Evolutionary conservation across 2,329 filamentous ascomycete species (phyloP).

Genomic region (Nigrospora sphaerica): DNA sequence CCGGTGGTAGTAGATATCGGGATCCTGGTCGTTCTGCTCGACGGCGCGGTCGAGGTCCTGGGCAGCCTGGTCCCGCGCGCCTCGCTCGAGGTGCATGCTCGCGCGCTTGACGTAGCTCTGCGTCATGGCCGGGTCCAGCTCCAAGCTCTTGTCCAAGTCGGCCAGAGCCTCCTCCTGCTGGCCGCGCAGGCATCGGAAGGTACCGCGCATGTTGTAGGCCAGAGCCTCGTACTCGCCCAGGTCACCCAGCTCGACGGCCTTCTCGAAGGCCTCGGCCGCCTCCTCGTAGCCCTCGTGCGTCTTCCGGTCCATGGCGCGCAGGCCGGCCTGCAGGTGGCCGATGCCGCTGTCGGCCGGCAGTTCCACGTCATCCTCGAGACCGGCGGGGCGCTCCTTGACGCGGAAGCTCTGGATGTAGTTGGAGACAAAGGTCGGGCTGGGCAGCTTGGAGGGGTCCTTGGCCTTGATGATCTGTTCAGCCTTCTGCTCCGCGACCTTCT

Average conservation of each 20-base stretch:
- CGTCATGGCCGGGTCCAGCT: conserved; percentile 78
- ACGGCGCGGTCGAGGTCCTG: conserved; percentile 83
- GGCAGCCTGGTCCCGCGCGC: conserved; percentile 77
- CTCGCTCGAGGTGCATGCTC: conserved; percentile 93
- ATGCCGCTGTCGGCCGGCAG: conserved; percentile 71
- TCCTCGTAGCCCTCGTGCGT: conserved; percentile 89
- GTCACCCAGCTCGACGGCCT: conserved; percentile 74
- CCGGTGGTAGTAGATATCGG: conserved; percentile 98
- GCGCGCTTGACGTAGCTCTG: conserved; percentile 99
- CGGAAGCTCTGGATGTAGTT: conserved; percentile 99
- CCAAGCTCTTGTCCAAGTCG: conserved; percentile 88
- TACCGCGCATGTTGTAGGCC: conserved; percentile 94
- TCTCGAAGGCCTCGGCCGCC: conserved; percentile 78
- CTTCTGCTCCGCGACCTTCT: conserved; percentile 94
- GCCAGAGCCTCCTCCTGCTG: conserved; percentile 76
- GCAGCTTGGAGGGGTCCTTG: conserved; percentile 80
- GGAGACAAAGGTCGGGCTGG: conserved; percentile 92
- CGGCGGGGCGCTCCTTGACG: conserved; percentile 67
- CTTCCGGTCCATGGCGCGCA: conserved; percentile 75
- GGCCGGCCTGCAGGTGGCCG: conserved; percentile 77
- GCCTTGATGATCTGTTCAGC: conserved; percentile 78
- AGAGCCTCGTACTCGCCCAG: conserved; percentile 80
- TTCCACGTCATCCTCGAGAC: conserved; percentile 76
- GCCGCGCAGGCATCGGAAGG: conserved; percentile 87
- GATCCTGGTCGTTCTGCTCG: conserved; percentile 77